These are phyloP conservation scores for Rasamsonia emersonii DNA, from an alignment of 2,329 filamentous ascomycete species.

Conservation along the genomic window DNA sequence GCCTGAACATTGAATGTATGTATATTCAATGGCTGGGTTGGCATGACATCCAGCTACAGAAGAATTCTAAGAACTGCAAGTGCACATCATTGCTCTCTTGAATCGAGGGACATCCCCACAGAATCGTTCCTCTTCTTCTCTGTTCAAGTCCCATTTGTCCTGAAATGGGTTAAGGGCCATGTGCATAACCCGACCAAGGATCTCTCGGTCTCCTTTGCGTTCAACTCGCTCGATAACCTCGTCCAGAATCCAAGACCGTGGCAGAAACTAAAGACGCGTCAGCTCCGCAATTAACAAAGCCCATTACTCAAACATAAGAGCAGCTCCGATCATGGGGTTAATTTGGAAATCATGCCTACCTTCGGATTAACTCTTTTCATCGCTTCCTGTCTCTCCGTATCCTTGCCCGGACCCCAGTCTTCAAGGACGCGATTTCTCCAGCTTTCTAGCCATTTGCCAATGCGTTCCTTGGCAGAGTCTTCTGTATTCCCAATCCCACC, in stretches of 20 bases:
- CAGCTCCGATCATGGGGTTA: too few relatives aligned
- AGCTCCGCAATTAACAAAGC: too few relatives aligned
- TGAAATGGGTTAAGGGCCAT: slow-evolving; percentile 79
- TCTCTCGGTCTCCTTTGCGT: slow-evolving; percentile 69
- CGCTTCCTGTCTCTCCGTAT: slow-evolving; percentile 55
- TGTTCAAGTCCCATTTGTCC: slow-evolving; percentile 55
- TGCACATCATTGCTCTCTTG: slow-evolving; percentile 81
- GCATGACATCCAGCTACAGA: too few relatives aligned
- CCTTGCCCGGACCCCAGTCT: slow-evolving; percentile 61
- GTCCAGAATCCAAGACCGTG: slow-evolving; percentile 84
- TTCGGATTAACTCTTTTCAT: slow-evolving; percentile 91
- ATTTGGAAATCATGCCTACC: slow-evolving; percentile 22
- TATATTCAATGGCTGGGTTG: too few relatives aligned
- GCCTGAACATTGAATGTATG: too few relatives aligned
- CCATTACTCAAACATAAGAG: too few relatives aligned
- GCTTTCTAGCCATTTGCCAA: slow-evolving; percentile 71
- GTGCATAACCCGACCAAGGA: slow-evolving; percentile 69
- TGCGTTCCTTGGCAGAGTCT: slow-evolving; percentile 53
- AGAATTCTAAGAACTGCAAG: slow-evolving; percentile 80
- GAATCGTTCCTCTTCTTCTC: slow-evolving; percentile 70
- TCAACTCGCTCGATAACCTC: slow-evolving; percentile 87
- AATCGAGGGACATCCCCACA: slow-evolving; percentile 74
- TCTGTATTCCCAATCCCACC: slow-evolving; percentile 52
- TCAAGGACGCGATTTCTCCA: slow-evolving; percentile 66
- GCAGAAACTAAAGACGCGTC: slow-evolving; percentile 56